Evolutionary conservation across 257 asterid species (phyloP).

Genomic region (Capsicum chinense): DNA sequence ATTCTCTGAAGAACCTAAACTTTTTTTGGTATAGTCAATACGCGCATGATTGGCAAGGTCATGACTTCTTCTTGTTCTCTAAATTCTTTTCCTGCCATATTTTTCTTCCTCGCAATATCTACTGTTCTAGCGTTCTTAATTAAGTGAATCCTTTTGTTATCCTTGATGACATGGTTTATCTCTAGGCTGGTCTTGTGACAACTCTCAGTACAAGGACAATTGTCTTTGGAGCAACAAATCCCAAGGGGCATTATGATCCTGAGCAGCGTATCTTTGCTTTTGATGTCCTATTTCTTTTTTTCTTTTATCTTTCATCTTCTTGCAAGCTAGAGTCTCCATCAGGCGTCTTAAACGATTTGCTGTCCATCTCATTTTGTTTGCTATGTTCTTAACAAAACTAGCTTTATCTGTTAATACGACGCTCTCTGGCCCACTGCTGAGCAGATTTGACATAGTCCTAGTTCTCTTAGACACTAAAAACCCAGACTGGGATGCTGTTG

Average conservation of each 20-base stretch:
- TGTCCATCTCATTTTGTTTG: slow-evolving; percentile 23
- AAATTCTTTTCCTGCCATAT: background rate
- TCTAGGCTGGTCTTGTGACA: slow-evolving; percentile 99
- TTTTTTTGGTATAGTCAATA: background rate
- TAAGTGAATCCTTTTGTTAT: slow-evolving; percentile 3
- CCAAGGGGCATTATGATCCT: slow-evolving; percentile 97
- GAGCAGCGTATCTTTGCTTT: slow-evolving; percentile 76
- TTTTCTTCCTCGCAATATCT: background rate
- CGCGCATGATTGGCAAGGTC: slow-evolving; percentile 12
- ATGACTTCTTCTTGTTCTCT: background rate
- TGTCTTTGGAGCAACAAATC: slow-evolving; percentile 98
- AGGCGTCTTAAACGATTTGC: slow-evolving; percentile 22
- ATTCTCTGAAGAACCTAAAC: background rate
- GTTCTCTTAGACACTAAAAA: slow-evolving; percentile 95
- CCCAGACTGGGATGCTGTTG: slow-evolving; percentile 97
- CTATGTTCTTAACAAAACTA: slow-evolving; percentile 54
- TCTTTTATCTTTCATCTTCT: slow-evolving; percentile 1
- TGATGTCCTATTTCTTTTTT: slow-evolving; percentile 23
- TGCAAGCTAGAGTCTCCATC: slow-evolving; percentile 12
- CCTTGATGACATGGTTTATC: slow-evolving; percentile 24
- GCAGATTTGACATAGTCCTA: slow-evolving; percentile 96
- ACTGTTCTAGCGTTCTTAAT: slow-evolving; percentile 14
- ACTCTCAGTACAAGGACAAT: slow-evolving; percentile 91
- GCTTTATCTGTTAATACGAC: slow-evolving; percentile 96
- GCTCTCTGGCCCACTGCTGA: slow-evolving; percentile 92